A percentile compares a stretch with the other conserved stretches of the same genome.
Conservation (phyloP, 805 yeast genomes). For the Teunomyces gatunensis region DNA sequence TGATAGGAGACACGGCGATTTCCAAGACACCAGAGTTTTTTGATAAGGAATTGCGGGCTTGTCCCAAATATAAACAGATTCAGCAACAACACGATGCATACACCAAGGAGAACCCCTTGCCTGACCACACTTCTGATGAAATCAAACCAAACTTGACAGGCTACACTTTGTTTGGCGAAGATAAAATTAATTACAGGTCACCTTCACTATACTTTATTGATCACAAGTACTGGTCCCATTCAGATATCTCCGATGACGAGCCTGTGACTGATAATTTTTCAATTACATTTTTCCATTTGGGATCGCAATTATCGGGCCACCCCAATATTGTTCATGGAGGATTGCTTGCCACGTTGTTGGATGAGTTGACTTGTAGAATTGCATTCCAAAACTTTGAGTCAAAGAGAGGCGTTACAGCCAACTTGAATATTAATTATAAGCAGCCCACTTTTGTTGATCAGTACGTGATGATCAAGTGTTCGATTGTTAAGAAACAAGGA, state of each 20-base stretch:
- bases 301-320: constrained; percentile 38
- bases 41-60: constrained; percentile 6
- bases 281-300: constrained; percentile 39
- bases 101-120: constrained; percentile 10
- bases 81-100: constrained; percentile 10
- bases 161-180: constrained; percentile 30
- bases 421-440: constrained; percentile 39
- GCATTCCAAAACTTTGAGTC: constrained; percentile 42
- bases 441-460: constrained; percentile 35
- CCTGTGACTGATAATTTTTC: constrained; percentile 26
- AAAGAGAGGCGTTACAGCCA: constrained; percentile 43
- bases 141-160: constrained; percentile 38
- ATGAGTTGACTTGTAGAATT: constrained; percentile 41
- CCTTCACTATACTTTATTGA: constrained; percentile 33
- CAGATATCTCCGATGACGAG: constrained; percentile 19
- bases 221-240: constrained; percentile 24
- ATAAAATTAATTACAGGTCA: constrained; percentile 33
- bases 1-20: neutral
- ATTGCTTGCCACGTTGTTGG: constrained; percentile 40
- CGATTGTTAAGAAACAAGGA: constrained; percentile 29
- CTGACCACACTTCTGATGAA: constrained; percentile 20
- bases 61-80: constrained; percentile 13
- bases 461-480: constrained; percentile 34
- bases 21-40: neutral
- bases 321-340: constrained; percentile 44